Evolutionary conservation across 352 stramenopile genomes (phyloP), one percentile per base, ranked within the genome.

Genomic region (Phytopythium aichiense): DNA sequence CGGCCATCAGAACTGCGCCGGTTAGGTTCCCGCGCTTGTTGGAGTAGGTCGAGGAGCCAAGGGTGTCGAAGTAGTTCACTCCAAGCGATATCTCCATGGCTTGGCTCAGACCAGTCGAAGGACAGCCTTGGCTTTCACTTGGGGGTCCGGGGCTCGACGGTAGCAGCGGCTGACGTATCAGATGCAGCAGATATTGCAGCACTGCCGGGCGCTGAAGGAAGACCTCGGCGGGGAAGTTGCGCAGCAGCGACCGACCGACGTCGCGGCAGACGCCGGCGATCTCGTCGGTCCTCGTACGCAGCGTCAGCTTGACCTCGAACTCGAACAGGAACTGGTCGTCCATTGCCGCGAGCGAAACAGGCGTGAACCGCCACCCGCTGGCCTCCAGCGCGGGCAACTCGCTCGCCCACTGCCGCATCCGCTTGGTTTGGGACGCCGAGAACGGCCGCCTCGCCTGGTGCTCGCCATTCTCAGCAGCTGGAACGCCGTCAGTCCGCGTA

Each of bases 291-390:
- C 63, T 71, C 15, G 74, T 85, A 18, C 76, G 67, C 25, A 92
- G 64, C 23, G 72, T 69, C 22, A 89, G 69, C 52, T 85, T 88
- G 53, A 92, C 83, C 60, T 94, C 77, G 61, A 92, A 89, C 61
- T 91, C 86, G 37, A 94, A 92, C 9, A 94, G 67, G 49, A 69
- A 69, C 58, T 94, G 81, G 37, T 92, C 83, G 59, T 94, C 83
- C 37, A 73, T 73, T 2, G 76, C 59, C 18, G 72, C 66, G 28
- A 94, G 68, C n/a, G 65, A 53, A 13, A 92, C 76, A 0, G 43
- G 62, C 7, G 86, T 70, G 56, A 89, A 90, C 0, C 60, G 63
- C 86, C 86, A 94, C 8, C 86, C 86, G 31, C 48, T 15, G 13
- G 66, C 58, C 35, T 80, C 72, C 18, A 80, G n/a, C 15, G 64